These are phyloP conservation scores for Coemansia sp. DNA, from an alignment of 192 early-diverging fungal genomes.

Conservation along the genomic window DNA sequence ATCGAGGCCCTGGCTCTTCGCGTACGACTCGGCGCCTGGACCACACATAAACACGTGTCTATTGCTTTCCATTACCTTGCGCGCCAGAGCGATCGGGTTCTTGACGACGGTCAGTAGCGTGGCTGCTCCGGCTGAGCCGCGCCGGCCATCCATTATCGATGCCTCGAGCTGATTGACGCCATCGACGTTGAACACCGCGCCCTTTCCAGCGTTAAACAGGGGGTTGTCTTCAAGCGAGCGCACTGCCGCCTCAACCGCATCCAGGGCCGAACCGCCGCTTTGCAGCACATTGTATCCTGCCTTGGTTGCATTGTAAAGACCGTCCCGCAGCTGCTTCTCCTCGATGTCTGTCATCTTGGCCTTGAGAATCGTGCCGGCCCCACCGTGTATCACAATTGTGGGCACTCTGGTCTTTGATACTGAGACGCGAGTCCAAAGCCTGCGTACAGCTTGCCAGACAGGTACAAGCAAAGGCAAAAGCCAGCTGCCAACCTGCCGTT, in stretches of 20 bases:
- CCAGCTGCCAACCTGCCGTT: not conserved
- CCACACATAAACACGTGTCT: constrained; percentile 31
- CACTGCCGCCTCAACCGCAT: constrained; percentile 50
- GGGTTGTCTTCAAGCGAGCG: constrained; percentile 40
- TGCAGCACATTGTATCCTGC: constrained; percentile 22
- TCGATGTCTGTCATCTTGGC: constrained; percentile 26
- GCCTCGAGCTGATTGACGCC: constrained; percentile 39
- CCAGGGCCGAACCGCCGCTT: constrained; percentile 21
- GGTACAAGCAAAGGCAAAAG: not conserved
- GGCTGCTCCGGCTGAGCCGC: constrained; percentile 32
- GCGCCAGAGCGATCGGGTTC: constrained; percentile 39
- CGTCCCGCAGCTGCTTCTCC: constrained; percentile 21
- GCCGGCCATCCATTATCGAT: constrained; percentile 27
- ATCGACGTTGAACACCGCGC: constrained; percentile 29
- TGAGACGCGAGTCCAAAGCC: not conserved
- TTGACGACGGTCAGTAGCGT: constrained; percentile 33
- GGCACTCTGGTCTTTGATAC: not conserved
- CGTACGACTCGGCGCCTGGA: constrained; percentile 29
- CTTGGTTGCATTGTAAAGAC: constrained; percentile 17
- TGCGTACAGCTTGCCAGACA: not conserved
- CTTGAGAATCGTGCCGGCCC: constrained; percentile 23
- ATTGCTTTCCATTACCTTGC: constrained; percentile 35
- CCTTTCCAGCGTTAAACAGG: constrained; percentile 37
- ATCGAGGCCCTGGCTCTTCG: constrained; percentile 19
- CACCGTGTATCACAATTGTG: constrained; percentile 36